These are phyloP conservation scores for Mrakia blollopis DNA, from an alignment of 768 basidiomycete species.

Conservation along the genomic window DNA sequence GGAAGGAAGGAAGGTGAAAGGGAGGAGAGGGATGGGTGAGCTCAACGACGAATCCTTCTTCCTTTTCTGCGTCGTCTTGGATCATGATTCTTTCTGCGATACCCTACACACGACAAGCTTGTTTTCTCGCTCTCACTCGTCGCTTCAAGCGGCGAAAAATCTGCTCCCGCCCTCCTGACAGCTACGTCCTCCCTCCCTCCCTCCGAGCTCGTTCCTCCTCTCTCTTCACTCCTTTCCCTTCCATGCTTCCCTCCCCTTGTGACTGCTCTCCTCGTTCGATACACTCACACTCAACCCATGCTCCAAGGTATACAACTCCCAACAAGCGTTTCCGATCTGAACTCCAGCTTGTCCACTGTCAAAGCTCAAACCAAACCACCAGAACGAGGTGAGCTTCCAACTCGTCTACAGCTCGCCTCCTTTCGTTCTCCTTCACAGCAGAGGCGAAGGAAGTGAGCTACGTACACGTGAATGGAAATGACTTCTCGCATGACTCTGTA, in stretches of 20 bases:
- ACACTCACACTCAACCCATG: slow-evolving; percentile 83
- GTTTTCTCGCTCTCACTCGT: too few species aligned
- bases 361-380: background rate
- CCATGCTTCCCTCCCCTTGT: background rate
- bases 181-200: too few species aligned
- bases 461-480: slow-evolving; percentile 63
- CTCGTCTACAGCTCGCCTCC: too few species aligned
- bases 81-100: too few species aligned
- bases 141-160: too few species aligned
- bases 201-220: background rate
- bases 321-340: slow-evolving; percentile 87
- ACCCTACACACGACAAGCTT: too few species aligned
- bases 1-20: background rate
- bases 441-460: too few species aligned
- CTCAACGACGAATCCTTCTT: too few species aligned
- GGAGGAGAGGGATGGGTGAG: background rate
- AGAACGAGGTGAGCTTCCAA: too few species aligned
- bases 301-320: slow-evolving; percentile 99
- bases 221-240: background rate
- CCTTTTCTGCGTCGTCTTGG: too few species aligned
- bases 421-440: background rate
- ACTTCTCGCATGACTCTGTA: slow-evolving; percentile 53
- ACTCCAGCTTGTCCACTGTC: slow-evolving; percentile 70
- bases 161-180: too few species aligned
- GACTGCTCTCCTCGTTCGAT: too few species aligned